Conservation (phyloP, 1,139 yeast species). For the Blastobotrys buckinghamii region DNA sequence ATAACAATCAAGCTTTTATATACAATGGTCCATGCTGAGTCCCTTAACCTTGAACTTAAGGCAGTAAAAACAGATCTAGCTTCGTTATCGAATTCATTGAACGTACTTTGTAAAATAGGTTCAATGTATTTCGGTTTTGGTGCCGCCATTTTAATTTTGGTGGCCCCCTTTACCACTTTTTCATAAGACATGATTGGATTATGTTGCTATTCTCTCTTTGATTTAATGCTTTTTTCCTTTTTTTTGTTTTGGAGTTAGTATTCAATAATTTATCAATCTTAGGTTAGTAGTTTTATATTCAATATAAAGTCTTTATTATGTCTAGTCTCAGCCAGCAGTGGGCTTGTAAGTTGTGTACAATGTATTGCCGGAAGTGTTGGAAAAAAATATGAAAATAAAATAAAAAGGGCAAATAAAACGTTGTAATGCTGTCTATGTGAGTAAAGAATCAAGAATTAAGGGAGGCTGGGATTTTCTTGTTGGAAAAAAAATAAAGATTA, state of each 20-base stretch:
- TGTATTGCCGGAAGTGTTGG: no score
- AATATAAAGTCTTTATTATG: no score
- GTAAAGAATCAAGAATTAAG: no score
- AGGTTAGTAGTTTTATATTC: no score
- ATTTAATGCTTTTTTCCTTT: no score
- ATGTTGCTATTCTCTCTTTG: background rate
- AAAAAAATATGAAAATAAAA: background rate
- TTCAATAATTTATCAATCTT: no score
- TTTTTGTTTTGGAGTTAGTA: no score
- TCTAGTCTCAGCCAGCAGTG: no score
- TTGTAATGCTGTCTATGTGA: background rate
- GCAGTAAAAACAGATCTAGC: slow-evolving; percentile 65
- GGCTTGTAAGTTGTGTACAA: no score
- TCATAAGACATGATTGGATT: slow-evolving; percentile 27
- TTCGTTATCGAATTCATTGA: slow-evolving; percentile 45
- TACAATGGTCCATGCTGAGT: slow-evolving; percentile 79
- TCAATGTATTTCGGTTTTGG: slow-evolving; percentile 94
- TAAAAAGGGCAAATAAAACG: background rate
- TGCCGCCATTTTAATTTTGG: slow-evolving; percentile 81
- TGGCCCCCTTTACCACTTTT: slow-evolving; percentile 63
- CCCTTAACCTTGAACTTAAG: slow-evolving; percentile 56
- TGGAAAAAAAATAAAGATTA: no score
- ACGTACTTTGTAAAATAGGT: slow-evolving; percentile 80
- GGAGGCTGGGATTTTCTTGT: no score
- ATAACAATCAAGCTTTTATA: slow-evolving; percentile 78